A percentile compares a stretch with the other conserved stretches of the same genome.
phyloP scores from a whole-genome alignment of 495 filamentous ascomycete species.

The Polyplosphaeria fusca region DNA sequence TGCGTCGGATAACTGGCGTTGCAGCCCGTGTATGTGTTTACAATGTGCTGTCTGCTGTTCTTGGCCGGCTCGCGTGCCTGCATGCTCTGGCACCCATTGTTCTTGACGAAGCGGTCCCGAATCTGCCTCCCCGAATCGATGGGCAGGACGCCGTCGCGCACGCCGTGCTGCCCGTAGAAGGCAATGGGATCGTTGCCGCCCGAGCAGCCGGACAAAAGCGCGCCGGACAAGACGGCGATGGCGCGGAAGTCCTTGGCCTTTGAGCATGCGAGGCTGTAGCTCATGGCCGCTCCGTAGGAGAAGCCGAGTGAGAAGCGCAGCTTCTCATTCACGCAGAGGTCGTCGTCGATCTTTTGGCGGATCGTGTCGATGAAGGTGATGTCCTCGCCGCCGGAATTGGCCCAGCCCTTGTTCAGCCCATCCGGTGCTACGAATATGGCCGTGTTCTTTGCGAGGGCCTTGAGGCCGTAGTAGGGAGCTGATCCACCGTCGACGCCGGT shows the following conservation, averaged over 20 bases:
- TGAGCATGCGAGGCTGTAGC: conserved; percentile 47
- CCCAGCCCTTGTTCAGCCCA: conserved; percentile 47
- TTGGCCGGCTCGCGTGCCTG: conserved; percentile 31
- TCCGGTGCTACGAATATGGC: conserved; percentile 46
- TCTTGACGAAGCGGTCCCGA: conserved; percentile 44
- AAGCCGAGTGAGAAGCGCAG: conserved; percentile 50
- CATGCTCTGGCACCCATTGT: conserved; percentile 40
- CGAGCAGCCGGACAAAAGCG: conserved; percentile 44
- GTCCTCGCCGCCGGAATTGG: conserved; percentile 44
- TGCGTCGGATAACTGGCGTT: conserved; percentile 35
- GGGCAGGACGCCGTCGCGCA: conserved; percentile 43
- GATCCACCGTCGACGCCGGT: conserved; percentile 36
- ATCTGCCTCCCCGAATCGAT: conserved; percentile 41
- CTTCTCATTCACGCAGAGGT: conserved; percentile 47
- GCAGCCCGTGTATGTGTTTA: conserved; percentile 37
- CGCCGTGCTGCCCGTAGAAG: conserved; percentile 48
- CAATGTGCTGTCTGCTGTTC: conserved; percentile 35
- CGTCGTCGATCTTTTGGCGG: conserved; percentile 40
- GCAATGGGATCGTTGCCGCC: conserved; percentile 44
- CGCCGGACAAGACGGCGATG: conserved; percentile 47
- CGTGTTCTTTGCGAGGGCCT: conserved; percentile 40
- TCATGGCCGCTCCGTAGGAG: conserved; percentile 51
- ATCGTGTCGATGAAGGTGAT: conserved; percentile 45
- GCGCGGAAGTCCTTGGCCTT: conserved; percentile 44
- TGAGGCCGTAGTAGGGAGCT: conserved; percentile 44